phyloP scores from a whole-genome alignment of 441 rosid genomes.

The Raphanus hybrid region DNA sequence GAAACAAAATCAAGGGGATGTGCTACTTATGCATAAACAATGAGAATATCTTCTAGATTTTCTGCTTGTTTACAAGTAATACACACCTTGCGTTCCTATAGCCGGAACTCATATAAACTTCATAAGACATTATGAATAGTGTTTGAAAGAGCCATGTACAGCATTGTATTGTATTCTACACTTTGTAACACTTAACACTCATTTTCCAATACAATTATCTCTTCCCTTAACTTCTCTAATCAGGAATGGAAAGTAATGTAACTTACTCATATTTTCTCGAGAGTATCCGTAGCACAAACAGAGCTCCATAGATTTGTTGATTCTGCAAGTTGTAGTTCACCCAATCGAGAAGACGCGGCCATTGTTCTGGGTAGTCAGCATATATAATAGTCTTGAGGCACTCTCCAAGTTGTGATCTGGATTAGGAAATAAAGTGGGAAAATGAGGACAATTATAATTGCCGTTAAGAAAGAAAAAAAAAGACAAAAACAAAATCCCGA shows the following conservation, averaged over 20 bases:
- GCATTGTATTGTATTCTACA: not conserved
- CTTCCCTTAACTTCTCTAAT: not conserved
- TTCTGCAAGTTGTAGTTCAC: constrained; percentile 85
- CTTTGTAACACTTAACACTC: constrained; percentile 9
- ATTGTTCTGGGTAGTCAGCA: constrained; percentile 97
- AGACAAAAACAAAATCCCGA: not conserved
- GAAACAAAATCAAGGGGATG: too few species aligned
- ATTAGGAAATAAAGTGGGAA: not conserved
- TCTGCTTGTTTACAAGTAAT: too few species aligned
- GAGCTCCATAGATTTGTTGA: constrained; percentile 90
- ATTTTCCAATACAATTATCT: not conserved
- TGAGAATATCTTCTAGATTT: too few species aligned
- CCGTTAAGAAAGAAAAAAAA: not conserved
- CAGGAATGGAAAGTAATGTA: constrained; percentile 2
- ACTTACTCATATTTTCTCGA: constrained; percentile 96
- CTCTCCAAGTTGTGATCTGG: constrained; percentile 24
- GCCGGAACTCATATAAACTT: constrained; percentile 22
- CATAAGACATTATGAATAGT: not conserved
- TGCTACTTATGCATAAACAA: too few species aligned
- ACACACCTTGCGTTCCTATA: constrained; percentile 7
- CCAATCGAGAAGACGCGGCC: constrained; percentile 96
- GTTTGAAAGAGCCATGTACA: constrained; percentile 10
- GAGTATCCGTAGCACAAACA: constrained; percentile 89
- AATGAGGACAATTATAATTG: not conserved
- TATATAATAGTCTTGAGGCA: constrained; percentile 94